Percentiles rank a stretch among this genome's conserved stretches.
phyloP scores from a whole-genome alignment of 352 stramenopile species.

The Pythium grandisporangium region DNA sequence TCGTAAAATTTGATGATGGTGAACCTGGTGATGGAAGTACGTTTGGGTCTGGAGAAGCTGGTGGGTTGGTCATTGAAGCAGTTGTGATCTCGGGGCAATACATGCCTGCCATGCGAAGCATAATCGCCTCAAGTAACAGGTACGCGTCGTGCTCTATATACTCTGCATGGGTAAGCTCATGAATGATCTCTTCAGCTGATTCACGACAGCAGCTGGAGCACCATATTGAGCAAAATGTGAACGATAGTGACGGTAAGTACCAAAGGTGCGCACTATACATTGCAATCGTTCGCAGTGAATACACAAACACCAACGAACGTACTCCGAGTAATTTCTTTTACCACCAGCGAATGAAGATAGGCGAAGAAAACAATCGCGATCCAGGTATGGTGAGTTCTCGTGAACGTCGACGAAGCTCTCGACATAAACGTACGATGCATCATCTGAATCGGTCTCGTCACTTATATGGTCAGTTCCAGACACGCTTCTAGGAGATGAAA shows the following conservation, averaged over 20 bases:
- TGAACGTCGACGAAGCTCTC: conserved; percentile 54
- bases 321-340: conserved; percentile 42
- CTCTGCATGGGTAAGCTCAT: conserved; percentile 26
- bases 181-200: conserved; percentile 37
- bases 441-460: conserved; percentile 40
- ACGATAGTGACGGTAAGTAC: background rate
- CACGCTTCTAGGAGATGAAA: no score
- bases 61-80: no score
- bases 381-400: conserved; percentile 18
- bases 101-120: conserved; percentile 62
- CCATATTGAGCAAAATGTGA: background rate
- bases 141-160: conserved; percentile 67
- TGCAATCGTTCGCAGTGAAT: no score
- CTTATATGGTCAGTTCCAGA: no score
- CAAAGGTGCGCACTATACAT: background rate
- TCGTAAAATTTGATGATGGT: background rate
- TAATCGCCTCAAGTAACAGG: conserved; percentile 53
- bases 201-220: conserved; percentile 38
- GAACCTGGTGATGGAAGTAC: background rate
- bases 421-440: conserved; percentile 63
- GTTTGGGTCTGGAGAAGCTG: no score
- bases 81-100: conserved; percentile 33
- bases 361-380: conserved; percentile 26
- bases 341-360: conserved; percentile 33
- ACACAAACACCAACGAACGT: conserved; percentile 4